Percentiles rank a stretch among this genome's conserved stretches.
phyloP scores from a whole-genome alignment of 148 eudicot species.

The Rhododendron henanense region DNA sequence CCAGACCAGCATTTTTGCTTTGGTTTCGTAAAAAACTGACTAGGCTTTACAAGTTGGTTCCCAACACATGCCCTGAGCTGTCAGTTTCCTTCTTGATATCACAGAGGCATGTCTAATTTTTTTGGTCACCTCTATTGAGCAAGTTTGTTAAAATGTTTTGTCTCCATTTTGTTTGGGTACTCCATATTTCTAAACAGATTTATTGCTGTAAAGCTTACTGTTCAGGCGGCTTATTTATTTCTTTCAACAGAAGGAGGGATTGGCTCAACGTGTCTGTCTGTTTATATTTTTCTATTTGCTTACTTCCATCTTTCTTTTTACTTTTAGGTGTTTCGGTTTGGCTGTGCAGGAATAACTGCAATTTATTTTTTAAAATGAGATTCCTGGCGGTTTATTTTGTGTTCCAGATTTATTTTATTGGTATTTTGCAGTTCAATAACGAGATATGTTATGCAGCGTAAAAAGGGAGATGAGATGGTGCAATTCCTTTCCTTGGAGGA shows the following conservation, averaged over 20 bases:
- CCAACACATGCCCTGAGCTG: not conserved
- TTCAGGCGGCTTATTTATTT: not conserved
- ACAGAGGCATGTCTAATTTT: not conserved
- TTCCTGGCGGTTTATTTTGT: not conserved
- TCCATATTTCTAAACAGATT: not conserved
- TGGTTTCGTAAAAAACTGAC: not conserved
- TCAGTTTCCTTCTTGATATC: not conserved
- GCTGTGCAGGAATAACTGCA: not conserved
- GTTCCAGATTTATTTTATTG: conserved; percentile 2
- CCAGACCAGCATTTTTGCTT: not conserved
- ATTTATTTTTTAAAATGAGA: not conserved
- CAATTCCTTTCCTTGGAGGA: conserved; percentile 43
- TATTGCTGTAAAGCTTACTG: not conserved
- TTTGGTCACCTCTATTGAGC: not conserved
- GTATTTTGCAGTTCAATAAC: conserved; percentile 10
- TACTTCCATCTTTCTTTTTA: not conserved
- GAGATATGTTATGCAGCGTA: conserved; percentile 33
- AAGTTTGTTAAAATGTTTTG: not conserved
- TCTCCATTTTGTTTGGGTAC: not conserved
- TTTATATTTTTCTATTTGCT: not conserved
- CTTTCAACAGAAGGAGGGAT: not conserved
- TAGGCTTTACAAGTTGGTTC: not conserved
- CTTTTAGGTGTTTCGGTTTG: not conserved
- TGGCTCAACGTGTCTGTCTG: not conserved
- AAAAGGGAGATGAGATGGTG: conserved; percentile 29